Base-by-base conservation (phyloP, 805 yeast genomes). In the Clavispora carvajalis region DNA sequence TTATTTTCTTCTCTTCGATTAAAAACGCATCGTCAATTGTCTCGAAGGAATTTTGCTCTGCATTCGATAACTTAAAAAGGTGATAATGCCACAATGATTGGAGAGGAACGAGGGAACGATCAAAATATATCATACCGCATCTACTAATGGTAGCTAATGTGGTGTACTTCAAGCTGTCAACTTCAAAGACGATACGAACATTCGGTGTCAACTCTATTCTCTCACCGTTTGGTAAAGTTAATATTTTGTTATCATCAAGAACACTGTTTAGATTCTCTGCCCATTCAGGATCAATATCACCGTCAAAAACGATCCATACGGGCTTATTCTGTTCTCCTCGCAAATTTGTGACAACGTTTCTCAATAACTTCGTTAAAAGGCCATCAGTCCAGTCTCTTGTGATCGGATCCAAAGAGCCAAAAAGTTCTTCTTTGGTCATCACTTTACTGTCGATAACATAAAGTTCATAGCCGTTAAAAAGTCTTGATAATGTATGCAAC, bases 301-400 rank as follows among this genome's bases (percentile, higher is more conserved):
- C 95, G 60, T 91, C 97, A 55, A 91, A 85, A 0, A 90, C 73
- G 43, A 91, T 73, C 93, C 95, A 89, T 12, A 80, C 71, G 3
- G 70, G 59, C 43, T 74, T 78, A 2, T 63, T 47, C 7, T 57
- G 49, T 45, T 84, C 90, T 1, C 87, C 88, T 33, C 84, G 64
- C 12, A 74, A 48, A 45, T 80, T 80, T 3, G 71, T 74, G 3
- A 59, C 59, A 0, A 83, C 71, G 38, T 66, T 69, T 46, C 98
- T 66, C 33, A 91, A 52, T 7, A 82, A 71, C 8, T 76, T 59
- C 0, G 95, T 85, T 38, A 90, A 73, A 8, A 90, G 54, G 5
- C 98, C 98, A 61, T 91, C 98, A 1, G 74, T 76, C 97, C 97
- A 91, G 39, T 91, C 97, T 22, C 95, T 65, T 0, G 97, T 89